A percentile compares a stretch with the other conserved stretches of the same genome.
Evolutionary conservation across 2,329 filamentous ascomycete genomes (phyloP).

Genomic region (Calonectria multiphialidica): DNA sequence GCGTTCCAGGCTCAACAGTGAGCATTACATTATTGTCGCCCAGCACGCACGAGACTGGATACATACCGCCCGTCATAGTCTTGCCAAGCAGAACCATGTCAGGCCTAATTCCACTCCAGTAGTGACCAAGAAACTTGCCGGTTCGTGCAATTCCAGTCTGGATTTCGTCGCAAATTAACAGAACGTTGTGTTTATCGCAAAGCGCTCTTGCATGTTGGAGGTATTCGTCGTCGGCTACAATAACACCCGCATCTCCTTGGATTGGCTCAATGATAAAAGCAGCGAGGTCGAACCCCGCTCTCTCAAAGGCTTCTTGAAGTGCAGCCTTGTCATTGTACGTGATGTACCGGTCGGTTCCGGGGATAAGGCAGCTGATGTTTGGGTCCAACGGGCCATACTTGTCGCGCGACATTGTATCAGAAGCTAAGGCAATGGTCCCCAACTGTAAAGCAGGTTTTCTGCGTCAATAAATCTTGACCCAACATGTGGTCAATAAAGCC

Average conservation of each 20-base stretch:
- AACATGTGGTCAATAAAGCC: conserved; percentile 26
- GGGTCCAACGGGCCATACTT: conserved; percentile 95
- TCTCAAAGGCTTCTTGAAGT: conserved; percentile 63
- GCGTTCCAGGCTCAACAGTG: background rate
- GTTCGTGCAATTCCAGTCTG: conserved; percentile 94
- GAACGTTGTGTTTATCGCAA: conserved; percentile 91
- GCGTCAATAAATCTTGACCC: background rate
- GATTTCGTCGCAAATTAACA: no score
- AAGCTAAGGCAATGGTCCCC: background rate
- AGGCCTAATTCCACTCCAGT: conserved; percentile 84
- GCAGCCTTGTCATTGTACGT: conserved; percentile 76
- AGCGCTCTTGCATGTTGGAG: conserved; percentile 79
- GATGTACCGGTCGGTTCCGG: conserved; percentile 51
- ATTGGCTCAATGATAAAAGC: conserved; percentile 85
- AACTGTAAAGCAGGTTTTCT: conserved; percentile 44
- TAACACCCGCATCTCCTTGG: conserved; percentile 84
- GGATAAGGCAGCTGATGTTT: conserved; percentile 84
- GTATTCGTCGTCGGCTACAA: conserved; percentile 77
- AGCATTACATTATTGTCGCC: background rate
- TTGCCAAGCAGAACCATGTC: conserved; percentile 93
- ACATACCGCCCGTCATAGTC: conserved; percentile 84
- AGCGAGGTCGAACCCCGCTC: conserved; percentile 64
- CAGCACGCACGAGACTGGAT: background rate
- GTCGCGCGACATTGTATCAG: conserved; percentile 47
- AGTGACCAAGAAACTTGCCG: conserved; percentile 89